Base-by-base conservation (phyloP, 345 rosid genomes). In the Raphanus raphanistrum region DNA sequence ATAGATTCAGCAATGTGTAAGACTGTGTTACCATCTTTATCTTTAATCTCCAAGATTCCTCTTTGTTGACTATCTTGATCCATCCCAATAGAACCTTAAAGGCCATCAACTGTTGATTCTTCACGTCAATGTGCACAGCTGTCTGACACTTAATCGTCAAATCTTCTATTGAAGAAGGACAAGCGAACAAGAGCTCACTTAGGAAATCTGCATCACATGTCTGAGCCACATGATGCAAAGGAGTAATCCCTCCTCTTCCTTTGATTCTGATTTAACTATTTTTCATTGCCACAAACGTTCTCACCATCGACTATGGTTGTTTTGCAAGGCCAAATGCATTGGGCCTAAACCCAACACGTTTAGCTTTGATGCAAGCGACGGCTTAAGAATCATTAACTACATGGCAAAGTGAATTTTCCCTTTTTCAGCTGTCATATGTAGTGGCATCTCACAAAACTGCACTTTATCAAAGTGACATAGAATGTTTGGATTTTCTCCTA, bases 161-260 rank as follows among this genome's bases (percentile, higher is more conserved):
- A 45, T 76, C 84, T 57, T 84, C 77, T 0, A 84, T 55, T 2
- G 86, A 75, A 5, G 72, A 71, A 4, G 82, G 75, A 10, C 76
- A 83, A 52, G 61, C 28, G 2, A 66, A 64, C 63, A 71, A 27
- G 36, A 71, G 26, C 50, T 71, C 67, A 25, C 66, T 27, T 36
- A 71, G 25, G 28, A 71, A 9, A 6, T 78, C 48, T 0, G 26
- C 1, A 63, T 82, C 28, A 3, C 76, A 80, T 1, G 0, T 11
- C n/a, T 16, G 27, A 7, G 73, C 85, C 8, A 41, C 79, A 17
- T 29, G 61, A 32, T 84, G 86, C 50, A 86, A 75, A 57, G 84
- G 83, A 4, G 84, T 83, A 8, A 68, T 9, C 62, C 75, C 60
- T 16, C 58, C 82, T 54, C 54, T 83, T 17, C 76, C 85, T 38